Evolutionary conservation across 2,329 filamentous ascomycete species (phyloP), one percentile per base, ranked within the genome.

Genomic region (Didymellaceae sp.): DNA sequence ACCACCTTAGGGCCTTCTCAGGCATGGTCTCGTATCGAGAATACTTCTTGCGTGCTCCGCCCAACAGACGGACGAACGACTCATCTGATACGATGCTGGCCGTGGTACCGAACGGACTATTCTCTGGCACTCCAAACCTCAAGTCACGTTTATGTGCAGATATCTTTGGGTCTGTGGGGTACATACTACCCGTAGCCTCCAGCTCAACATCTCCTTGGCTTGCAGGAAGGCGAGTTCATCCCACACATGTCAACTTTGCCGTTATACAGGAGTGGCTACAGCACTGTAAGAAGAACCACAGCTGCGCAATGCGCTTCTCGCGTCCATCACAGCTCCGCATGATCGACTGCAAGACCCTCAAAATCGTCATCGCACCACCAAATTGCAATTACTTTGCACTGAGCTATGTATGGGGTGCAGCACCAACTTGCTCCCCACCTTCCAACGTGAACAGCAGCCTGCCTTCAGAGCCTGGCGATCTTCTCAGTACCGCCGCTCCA

Each of bases 291-390:
- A 40, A 40, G 14, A 40, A 30, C 24, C 37, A 40, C 37, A 40
- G 16, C 16, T 40, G 37, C 16, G n/a, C 24, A 18, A 40, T 40
- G 24, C 24, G 37, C 22, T 40, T 40, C 25, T 40, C 37, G 4
- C 37, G 37, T 16, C 24, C 37, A 20, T 24, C 20, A 9, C 37
- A 40, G 9, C 24, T 40, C 10, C 17, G 37, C 7, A 40, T 40
- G 24, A 40, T 40, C 24, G 37, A 40, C 37, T 40, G 37, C 37
- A 40, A 40, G 37, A 40, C 37, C 5, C 37, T 40, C 14, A 24
- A 40, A 20, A 40, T 40, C 16, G 37, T 28, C 3, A 26, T 26
- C 37, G 37, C 37, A 2, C 37, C 37, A 17, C 25, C 37, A 28
- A 28, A 40, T 17, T 40, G 37, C 11, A 40, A 40, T 14, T 40